Base-by-base conservation (phyloP, 139 green algal genomes). In the Edaphochlamys debaryana region DNA sequence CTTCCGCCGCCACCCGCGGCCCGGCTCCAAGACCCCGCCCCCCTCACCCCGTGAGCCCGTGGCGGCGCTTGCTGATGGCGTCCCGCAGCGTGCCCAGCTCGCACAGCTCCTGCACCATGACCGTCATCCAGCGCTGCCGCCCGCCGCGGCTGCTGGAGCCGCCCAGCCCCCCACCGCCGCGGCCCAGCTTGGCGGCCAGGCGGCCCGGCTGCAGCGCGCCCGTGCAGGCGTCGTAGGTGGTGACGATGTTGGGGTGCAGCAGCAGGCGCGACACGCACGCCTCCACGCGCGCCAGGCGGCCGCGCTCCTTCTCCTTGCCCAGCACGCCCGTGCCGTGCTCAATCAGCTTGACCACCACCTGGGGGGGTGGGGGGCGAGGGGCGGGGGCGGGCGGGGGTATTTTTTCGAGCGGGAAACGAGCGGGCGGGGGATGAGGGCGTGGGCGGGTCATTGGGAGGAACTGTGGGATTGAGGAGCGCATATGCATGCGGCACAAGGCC, bases 261-360 rank as follows among this genome's bases (percentile, higher is more conserved):
- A 90, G 69, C 86, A 88, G 76, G 67, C 86, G 86, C 54, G 32
- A 69, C 37, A 89, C 54, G 54, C 63, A 68, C 34, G 86, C 83
- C 80, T 89, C 67, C 38, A 83, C 29, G 29, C 69, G 77, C 30
- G 69, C 74, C 66, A 87, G 80, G 8, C 80, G 70, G 2, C 80
- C 80, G 60, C 80, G 80, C 56, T 86, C 70, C 74, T 84, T 86
- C 58, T 88, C 87, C 82, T 91, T 91, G 72, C 80, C 87, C 60
- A 88, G 52, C 37, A 88, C 32, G 20, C 87, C 87, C 22, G 82
- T 67, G 60, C 82, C 82, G 67, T 91, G 87, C 64, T 91, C 87
- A 45, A 91, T 88, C 32, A 91, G 66, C 79, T 91, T 91, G 8
- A 91, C 82, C 25, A 91, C 87, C 32, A 91, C 87, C 54, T 79